Base-by-base conservation (phyloP, 768 basidiomycete genomes). In the Nidularia sp. region DNA sequence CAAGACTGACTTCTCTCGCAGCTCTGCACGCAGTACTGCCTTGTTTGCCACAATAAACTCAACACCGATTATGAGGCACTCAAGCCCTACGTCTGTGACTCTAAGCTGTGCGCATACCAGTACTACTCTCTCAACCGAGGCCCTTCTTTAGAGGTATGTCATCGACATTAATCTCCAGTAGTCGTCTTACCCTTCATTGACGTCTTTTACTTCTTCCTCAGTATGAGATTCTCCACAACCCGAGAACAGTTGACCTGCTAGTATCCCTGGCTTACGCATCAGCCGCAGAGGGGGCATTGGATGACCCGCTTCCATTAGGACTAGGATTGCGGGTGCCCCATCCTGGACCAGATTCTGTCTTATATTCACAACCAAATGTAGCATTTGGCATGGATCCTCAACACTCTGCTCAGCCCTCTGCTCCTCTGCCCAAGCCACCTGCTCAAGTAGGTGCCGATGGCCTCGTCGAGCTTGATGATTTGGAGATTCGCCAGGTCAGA, bases 51-150 rank as follows among this genome's bases (percentile, higher is more conserved):
- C 59, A 79, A 79, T 56, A 77, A 74, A 54, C 70, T 85, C 32
- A 58, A 71, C 7, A 70, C 68, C 6, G 72, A 78, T 39, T 80
- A 77, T 53, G 80, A 82, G 55, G 78, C 82, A 1, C 75, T 88
- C 53, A 86, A 87, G 61, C 88, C 88, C 1, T 89, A 87, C 60
- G 85, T 90, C 25, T 90, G 87, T 62, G 75, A 78, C 50, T 75
- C 74, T 4, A 77, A 77, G 49, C 73, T 90, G 4, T 90, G 88
- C 64, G 69, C 79, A 4, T 90, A 84, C 62, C 86, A 85, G 59
- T 87, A 85, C 58, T 86, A 86, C 60, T 68, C 75, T 3, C 68
- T 85, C 46, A 85, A 84, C 52, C 74, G 81, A 29, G 86, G 85
- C 0, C 80, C 83, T 4, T 85, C 85, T 6, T 73, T 88, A 15